Evolutionary conservation across 2,329 filamentous ascomycete genomes (phyloP).

Genomic region (Pseudogymnoascus sp.): DNA sequence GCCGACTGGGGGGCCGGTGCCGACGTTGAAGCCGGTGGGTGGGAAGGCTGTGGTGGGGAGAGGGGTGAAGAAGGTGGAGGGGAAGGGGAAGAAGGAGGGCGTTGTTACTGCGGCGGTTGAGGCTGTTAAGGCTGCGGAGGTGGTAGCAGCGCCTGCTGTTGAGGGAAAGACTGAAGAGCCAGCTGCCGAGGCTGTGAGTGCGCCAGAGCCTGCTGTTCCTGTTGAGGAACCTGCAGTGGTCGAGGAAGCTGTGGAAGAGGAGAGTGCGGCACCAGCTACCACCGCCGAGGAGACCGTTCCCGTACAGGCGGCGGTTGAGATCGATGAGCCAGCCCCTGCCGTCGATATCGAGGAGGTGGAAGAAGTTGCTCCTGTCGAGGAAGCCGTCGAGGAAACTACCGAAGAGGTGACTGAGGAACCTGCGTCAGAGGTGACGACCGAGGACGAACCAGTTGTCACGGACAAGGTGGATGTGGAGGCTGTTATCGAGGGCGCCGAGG

Average conservation of each 20-base stretch:
- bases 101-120: conserved; percentile 10
- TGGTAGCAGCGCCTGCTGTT: background rate
- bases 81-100: conserved; percentile 9
- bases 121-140: conserved; percentile 2
- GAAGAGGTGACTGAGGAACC: background rate
- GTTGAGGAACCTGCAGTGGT: conserved; percentile 16
- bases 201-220: conserved; percentile 9
- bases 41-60: conserved; percentile 17
- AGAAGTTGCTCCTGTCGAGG: conserved; percentile 11
- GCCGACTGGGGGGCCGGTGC: background rate
- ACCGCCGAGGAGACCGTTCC: conserved; percentile 19
- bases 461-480: background rate
- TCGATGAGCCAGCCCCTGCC: conserved; percentile 12
- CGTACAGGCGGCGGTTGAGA: conserved; percentile 17
- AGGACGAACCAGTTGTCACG: background rate
- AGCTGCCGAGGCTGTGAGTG: conserved; percentile 13
- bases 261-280: conserved; percentile 15
- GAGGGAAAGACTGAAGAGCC: conserved; percentile 8
- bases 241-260: conserved; percentile 19
- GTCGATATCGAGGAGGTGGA: conserved; percentile 10
- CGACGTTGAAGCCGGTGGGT: background rate
- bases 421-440: background rate
- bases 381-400: background rate
- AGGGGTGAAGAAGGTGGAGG: background rate
- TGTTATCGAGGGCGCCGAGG: background rate